Percentiles rank a stretch among this genome's conserved stretches.
These are phyloP conservation scores for Hypholoma fasciculare DNA, from an alignment of 768 basidiomycete species.

Conservation along the genomic window DNA sequence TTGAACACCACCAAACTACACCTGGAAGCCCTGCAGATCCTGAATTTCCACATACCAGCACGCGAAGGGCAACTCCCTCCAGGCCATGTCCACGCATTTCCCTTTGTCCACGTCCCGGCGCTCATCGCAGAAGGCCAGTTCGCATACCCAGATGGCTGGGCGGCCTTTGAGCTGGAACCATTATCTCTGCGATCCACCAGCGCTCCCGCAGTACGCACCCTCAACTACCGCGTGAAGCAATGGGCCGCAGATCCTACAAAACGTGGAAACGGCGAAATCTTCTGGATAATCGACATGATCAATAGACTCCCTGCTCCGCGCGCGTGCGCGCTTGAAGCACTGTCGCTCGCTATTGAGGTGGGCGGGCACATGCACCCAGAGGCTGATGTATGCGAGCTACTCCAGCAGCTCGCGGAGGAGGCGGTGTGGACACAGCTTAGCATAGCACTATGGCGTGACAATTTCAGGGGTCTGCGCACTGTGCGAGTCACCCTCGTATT, in stretches of 20 bases:
- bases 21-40: neutral
- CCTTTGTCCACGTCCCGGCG: neutral
- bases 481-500: too few relatives aligned
- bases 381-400: too few relatives aligned
- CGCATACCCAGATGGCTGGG: neutral
- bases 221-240: neutral
- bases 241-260: neutral
- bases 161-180: neutral
- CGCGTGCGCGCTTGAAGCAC: neutral
- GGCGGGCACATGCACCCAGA: neutral
- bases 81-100: neutral
- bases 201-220: neutral
- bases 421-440: neutral
- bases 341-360: neutral
- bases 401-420: neutral
- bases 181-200: neutral
- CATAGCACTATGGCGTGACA: too few relatives aligned
- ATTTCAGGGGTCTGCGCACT: too few relatives aligned
- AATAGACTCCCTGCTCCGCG: neutral
- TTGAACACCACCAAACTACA: neutral
- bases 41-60: neutral
- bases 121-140: neutral
- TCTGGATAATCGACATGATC: neutral
- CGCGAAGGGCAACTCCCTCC: neutral
- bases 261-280: neutral